phyloP scores from a whole-genome alignment of 140 eudicot genomes.

The Cichorium intybus region DNA sequence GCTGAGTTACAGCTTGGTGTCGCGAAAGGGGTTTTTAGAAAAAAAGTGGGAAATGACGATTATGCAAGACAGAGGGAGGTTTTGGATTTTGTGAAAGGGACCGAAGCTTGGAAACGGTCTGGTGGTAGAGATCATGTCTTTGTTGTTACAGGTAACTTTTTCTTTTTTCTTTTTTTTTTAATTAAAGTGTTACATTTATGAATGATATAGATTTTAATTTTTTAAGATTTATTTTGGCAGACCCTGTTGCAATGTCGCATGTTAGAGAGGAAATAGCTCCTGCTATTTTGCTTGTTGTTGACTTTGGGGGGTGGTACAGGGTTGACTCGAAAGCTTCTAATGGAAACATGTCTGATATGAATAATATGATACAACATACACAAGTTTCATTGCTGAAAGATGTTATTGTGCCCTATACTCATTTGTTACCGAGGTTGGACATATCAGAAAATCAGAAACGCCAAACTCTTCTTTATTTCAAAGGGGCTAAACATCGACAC shows the following conservation, averaged over 20 bases:
- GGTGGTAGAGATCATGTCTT: constrained; percentile 95
- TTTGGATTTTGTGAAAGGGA: constrained; percentile 64
- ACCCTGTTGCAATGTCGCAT: constrained; percentile 99
- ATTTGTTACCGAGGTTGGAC: constrained; percentile 62
- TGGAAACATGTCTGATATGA: constrained; percentile 50
- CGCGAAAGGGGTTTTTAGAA: constrained; percentile 78
- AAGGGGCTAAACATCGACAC: constrained; percentile 98
- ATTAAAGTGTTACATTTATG: neutral
- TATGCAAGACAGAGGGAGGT: constrained; percentile 83
- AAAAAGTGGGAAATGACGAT: constrained; percentile 79
- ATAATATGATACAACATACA: constrained; percentile 73
- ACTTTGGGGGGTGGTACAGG: constrained; percentile 95
- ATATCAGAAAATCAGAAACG: constrained; percentile 58
- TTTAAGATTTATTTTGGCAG: constrained; percentile 83
- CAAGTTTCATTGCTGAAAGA: constrained; percentile 91
- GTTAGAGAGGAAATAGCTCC: constrained; percentile 82
- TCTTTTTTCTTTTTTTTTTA: neutral
- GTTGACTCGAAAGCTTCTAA: constrained; percentile 70
- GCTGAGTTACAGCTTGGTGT: constrained; percentile 85
- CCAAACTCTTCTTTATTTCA: constrained; percentile 74
- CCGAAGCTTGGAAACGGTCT: constrained; percentile 82
- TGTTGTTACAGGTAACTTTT: constrained; percentile 75
- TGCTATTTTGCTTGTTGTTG: constrained; percentile 84
- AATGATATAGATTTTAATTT: too few species aligned
- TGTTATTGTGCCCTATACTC: constrained; percentile 86